phyloP scores from a whole-genome alignment of 2,329 filamentous ascomycete genomes.

The Metarhizium guizhouense region DNA sequence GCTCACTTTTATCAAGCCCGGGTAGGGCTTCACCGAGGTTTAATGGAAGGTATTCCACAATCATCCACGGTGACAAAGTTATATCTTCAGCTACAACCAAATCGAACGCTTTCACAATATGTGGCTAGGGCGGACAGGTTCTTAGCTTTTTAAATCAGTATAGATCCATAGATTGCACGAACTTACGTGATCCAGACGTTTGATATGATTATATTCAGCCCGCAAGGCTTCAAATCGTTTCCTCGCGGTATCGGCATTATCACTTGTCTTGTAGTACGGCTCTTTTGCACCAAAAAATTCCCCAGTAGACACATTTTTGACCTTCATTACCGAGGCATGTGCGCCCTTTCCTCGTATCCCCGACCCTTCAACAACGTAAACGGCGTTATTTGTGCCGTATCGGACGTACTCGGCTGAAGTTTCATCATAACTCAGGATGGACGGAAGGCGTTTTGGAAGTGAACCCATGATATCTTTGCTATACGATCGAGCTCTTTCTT shows the following conservation, averaged over 20 bases:
- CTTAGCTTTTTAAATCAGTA: background rate
- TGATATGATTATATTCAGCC: constrained; percentile 5
- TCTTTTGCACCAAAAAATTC: constrained; percentile 5
- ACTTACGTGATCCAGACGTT: constrained; percentile 7
- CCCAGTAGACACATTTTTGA: constrained; percentile 1
- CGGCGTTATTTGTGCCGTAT: background rate
- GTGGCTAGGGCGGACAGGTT: background rate
- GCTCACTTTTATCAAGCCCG: background rate
- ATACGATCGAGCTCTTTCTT: background rate
- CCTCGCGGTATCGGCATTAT: constrained; percentile 3
- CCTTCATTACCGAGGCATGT: constrained; percentile 7
- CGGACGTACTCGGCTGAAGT: background rate
- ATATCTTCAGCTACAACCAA: constrained; percentile 5
- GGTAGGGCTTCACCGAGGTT: constrained; percentile 3
- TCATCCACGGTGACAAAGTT: constrained; percentile 6
- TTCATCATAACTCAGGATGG: background rate
- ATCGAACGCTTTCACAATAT: constrained; percentile 6
- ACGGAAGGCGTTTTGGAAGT: background rate
- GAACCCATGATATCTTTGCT: background rate
- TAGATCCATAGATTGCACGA: background rate
- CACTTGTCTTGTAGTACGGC: constrained; percentile 5
- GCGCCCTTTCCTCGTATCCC: background rate
- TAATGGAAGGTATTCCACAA: constrained; percentile 6
- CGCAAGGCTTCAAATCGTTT: constrained; percentile 3
- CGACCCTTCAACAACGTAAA: background rate